phyloP scores from a whole-genome alignment of 805 yeast genomes.

The Wickerhamiella siamensis region DNA sequence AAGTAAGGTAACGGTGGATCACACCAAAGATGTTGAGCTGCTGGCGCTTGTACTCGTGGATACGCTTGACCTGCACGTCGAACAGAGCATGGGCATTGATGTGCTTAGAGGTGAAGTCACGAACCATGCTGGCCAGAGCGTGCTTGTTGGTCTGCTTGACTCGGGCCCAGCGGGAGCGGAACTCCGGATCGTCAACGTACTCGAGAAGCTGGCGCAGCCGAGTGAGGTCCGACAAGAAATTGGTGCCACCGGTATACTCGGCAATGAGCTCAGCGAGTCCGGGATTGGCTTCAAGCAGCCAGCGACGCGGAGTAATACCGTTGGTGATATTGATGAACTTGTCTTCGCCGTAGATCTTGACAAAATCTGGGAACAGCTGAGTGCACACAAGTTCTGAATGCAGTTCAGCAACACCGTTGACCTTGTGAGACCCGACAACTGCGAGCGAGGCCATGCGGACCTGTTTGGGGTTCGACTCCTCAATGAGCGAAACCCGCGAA shows the following conservation, averaged over 20 bases:
- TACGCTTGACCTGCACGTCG: slow-evolving; percentile 87
- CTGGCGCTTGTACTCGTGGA: slow-evolving; percentile 92
- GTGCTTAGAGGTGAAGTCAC: slow-evolving; percentile 38
- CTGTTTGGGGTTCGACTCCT: slow-evolving; percentile 66
- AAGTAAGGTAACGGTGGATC: slow-evolving; percentile 63
- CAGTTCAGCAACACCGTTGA: slow-evolving; percentile 90
- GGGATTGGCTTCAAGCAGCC: slow-evolving; percentile 92
- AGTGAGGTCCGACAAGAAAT: slow-evolving; percentile 53
- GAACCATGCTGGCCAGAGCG: slow-evolving; percentile 49
- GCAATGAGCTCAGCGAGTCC: slow-evolving; percentile 59
- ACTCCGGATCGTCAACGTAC: slow-evolving; percentile 51
- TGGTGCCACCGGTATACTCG: slow-evolving; percentile 53
- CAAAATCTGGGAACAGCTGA: slow-evolving; percentile 83
- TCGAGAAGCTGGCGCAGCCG: slow-evolving; percentile 51
- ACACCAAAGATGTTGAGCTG: slow-evolving; percentile 86
- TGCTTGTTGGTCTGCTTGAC: slow-evolving; percentile 60
- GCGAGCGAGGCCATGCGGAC: slow-evolving; percentile 90
- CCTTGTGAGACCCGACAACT: slow-evolving; percentile 81
- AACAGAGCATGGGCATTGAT: slow-evolving; percentile 64
- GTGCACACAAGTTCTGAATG: slow-evolving; percentile 84
- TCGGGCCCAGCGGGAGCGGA: slow-evolving; percentile 54
- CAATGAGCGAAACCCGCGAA: slow-evolving; percentile 65
- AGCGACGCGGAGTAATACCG: slow-evolving; percentile 92
- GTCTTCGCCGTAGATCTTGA: slow-evolving; percentile 61
- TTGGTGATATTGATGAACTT: slow-evolving; percentile 86